phyloP scores from a whole-genome alignment of 208 protist species.

The Leishmania tarentolae region DNA sequence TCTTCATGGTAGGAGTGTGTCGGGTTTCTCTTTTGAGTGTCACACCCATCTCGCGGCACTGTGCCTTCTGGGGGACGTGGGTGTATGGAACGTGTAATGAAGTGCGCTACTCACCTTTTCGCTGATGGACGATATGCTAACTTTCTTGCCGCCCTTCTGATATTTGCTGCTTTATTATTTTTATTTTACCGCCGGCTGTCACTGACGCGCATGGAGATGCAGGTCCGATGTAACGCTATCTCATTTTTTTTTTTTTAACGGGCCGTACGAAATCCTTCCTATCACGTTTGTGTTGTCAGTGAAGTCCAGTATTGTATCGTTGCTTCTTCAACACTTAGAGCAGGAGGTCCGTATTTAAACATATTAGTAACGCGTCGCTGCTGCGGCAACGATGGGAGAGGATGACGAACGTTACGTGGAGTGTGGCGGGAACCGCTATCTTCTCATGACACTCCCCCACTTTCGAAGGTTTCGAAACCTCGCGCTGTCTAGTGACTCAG shows the following conservation, averaged over 20 bases:
- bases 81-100: not conserved
- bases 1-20: not conserved
- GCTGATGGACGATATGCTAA: not conserved
- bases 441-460: conserved; percentile 70
- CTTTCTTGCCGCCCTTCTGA: not conserved
- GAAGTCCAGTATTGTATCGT: not conserved
- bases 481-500: conserved; percentile 35
- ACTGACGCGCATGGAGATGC: not conserved
- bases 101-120: not conserved
- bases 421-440: conserved; percentile 51
- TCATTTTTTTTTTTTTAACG: not conserved
- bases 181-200: not conserved
- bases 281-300: not conserved
- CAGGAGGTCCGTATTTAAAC: not conserved
- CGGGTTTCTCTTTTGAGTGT: not conserved
- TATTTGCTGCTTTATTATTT: not conserved
- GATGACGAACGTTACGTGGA: conserved; percentile 43
- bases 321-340: not conserved
- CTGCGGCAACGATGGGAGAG: not conserved
- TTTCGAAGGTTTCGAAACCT: conserved; percentile 66
- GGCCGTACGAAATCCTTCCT: not conserved
- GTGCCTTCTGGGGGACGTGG: not conserved
- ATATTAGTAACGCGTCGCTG: not conserved
- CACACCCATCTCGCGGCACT: not conserved
- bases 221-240: too few relatives aligned